Percentiles rank a stretch among this genome's conserved stretches.
phyloP scores from a whole-genome alignment of 306 rosid genomes.

The Medicago ruthenica region DNA sequence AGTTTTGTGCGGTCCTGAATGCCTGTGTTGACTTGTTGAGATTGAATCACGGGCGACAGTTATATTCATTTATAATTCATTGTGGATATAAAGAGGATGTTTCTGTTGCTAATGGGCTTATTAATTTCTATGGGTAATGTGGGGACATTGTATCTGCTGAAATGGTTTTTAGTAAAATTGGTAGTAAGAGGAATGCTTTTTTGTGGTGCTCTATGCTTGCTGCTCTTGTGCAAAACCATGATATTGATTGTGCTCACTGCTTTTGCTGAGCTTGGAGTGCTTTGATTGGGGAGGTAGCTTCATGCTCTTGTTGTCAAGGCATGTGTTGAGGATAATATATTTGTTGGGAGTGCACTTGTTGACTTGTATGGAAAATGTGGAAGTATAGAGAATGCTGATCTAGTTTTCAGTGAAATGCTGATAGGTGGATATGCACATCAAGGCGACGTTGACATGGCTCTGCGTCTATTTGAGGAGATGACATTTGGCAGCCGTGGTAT shows the following conservation, averaged over 20 bases:
- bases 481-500: conserved; percentile 33
- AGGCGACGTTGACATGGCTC: conserved; percentile 73
- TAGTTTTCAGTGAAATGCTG: conserved; percentile 67
- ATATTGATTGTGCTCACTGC: conserved; percentile 76
- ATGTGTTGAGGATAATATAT: conserved; percentile 71
- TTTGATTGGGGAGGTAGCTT: conserved; percentile 74
- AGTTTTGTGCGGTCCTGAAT: conserved; percentile 78
- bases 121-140: conserved; percentile 87
- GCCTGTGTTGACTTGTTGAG: conserved; percentile 73
- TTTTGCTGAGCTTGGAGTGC: conserved; percentile 75
- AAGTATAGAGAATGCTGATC: conserved; percentile 61
- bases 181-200: conserved; percentile 52
- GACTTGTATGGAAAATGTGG: conserved; percentile 96
- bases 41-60: conserved; percentile 64
- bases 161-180: conserved; percentile 62
- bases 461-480: conserved; percentile 70
- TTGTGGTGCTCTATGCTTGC: conserved; percentile 87
- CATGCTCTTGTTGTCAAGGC: conserved; percentile 76
- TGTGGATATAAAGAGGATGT: conserved; percentile 59
- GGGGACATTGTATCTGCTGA: conserved; percentile 57
- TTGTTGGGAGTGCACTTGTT: conserved; percentile 83
- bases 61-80: conserved; percentile 67
- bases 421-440: conserved; percentile 74
- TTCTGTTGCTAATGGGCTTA: conserved; percentile 72
- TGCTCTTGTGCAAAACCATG: conserved; percentile 68